These are phyloP conservation scores for Leccinum uliginosum DNA, from an alignment of 768 basidiomycete genomes.

Conservation along the genomic window DNA sequence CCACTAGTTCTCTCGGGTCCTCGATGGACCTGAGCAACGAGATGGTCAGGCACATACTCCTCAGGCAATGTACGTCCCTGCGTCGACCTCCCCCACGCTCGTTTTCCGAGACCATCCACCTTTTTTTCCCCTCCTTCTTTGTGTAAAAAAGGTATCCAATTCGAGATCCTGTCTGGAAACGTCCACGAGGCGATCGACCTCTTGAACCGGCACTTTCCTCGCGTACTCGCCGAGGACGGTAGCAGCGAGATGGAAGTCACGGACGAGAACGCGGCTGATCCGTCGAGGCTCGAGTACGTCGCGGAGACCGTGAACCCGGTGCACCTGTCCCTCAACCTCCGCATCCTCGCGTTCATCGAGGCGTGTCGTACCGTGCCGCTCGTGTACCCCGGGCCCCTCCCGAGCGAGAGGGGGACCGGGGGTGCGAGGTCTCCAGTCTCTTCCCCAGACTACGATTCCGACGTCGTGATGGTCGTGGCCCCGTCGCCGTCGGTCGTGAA, in stretches of 20 bases:
- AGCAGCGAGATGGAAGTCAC: constrained; percentile 13
- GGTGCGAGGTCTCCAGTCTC: constrained; percentile 4
- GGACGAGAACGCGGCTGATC: constrained; percentile 24
- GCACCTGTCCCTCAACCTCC: constrained; percentile 79
- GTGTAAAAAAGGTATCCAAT: constrained; percentile 58
- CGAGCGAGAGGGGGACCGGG: background rate
- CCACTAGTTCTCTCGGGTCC: constrained; percentile 10
- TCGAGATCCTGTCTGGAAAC: constrained; percentile 67
- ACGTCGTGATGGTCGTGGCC: constrained; percentile 4
- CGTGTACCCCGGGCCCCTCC: constrained; percentile 30
- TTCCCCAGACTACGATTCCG: constrained; percentile 3
- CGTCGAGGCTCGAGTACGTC: constrained; percentile 43
- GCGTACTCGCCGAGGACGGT: constrained; percentile 46
- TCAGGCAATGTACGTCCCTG: constrained; percentile 48
- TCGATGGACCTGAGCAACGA: constrained; percentile 33
- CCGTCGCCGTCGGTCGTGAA: constrained; percentile 2
- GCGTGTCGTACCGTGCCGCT: constrained; percentile 72
- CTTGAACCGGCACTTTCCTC: constrained; percentile 70
- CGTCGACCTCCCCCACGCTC: background rate
- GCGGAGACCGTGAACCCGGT: constrained; percentile 65
- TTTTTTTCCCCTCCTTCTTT: background rate
- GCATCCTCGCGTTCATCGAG: constrained; percentile 85
- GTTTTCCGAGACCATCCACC: background rate
- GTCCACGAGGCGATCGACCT: constrained; percentile 65
- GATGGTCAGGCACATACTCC: constrained; percentile 42